Percentiles rank a stretch among this genome's conserved stretches.
Evolutionary conservation across 2,329 filamentous ascomycete genomes (phyloP).

Genomic region (Phialocephala sp.): DNA sequence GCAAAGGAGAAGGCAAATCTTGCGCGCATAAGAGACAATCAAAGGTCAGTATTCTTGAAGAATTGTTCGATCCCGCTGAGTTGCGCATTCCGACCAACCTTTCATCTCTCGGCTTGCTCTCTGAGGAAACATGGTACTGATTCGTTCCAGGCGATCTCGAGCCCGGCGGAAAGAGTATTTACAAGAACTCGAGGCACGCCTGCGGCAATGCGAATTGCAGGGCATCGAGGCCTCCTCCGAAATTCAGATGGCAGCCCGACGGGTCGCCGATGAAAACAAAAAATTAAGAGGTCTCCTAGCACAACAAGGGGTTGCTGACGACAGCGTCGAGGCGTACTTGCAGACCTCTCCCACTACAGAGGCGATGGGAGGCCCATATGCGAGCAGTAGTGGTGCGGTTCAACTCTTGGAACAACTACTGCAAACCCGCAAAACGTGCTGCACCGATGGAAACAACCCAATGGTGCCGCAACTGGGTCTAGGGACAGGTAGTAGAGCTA

Average conservation of each 20-base stretch:
- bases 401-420: conserved; percentile 40
- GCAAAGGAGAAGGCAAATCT: conserved; percentile 43
- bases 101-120: not conserved
- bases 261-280: conserved; percentile 72
- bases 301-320: conserved; percentile 61
- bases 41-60: conserved; percentile 50
- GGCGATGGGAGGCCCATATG: conserved; percentile 23
- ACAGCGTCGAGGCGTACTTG: conserved; percentile 51
- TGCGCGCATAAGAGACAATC: conserved; percentile 76
- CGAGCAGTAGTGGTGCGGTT: conserved; percentile 28
- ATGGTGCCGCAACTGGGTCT: not conserved
- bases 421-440: conserved; percentile 33
- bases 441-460: conserved; percentile 26
- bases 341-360: conserved; percentile 25
- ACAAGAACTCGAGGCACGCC: conserved; percentile 68
- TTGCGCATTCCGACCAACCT: too few species aligned
- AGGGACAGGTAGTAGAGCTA: conserved; percentile 29
- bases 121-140: not conserved
- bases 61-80: too few species aligned
- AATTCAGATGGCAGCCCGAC: conserved; percentile 72
- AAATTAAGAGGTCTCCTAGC: conserved; percentile 65
- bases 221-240: conserved; percentile 74
- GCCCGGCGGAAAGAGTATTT: conserved; percentile 77
- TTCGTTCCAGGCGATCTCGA: conserved; percentile 59
- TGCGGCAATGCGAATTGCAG: conserved; percentile 66